These are phyloP conservation scores for Penicillium lagena DNA, from an alignment of 495 filamentous ascomycete species.

Conservation along the genomic window DNA sequence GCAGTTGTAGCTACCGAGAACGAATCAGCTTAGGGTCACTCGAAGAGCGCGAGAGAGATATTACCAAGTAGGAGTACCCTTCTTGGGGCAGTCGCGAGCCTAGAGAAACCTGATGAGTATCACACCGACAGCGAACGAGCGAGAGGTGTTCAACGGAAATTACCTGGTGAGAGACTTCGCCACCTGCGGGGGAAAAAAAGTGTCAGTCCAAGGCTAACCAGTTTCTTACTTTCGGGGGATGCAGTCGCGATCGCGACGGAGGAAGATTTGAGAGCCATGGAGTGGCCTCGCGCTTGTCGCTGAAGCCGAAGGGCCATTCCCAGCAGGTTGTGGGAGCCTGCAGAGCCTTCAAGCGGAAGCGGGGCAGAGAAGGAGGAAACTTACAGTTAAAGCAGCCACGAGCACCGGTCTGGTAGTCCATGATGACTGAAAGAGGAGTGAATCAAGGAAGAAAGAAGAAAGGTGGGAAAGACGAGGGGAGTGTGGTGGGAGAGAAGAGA, in stretches of 20 bases:
- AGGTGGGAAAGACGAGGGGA: constrained; percentile 1
- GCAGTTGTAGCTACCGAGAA: constrained; percentile 62
- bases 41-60: constrained; percentile 1
- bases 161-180: constrained; percentile 70
- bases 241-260: no score
- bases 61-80: constrained; percentile 86
- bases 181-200: constrained; percentile 44
- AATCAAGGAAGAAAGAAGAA: background rate
- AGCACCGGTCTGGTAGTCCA: constrained; percentile 46
- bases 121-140: background rate
- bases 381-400: constrained; percentile 79
- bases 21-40: constrained; percentile 22
- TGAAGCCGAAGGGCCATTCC: no score
- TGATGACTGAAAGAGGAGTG: constrained; percentile 18
- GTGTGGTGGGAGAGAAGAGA: constrained; percentile 4
- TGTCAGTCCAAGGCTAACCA: background rate
- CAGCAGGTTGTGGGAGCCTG: no score
- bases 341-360: background rate
- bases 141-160: constrained; percentile 4
- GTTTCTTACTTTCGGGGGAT: no score
- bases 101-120: constrained; percentile 22
- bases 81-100: constrained; percentile 93
- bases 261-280: no score
- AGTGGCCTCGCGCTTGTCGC: no score
- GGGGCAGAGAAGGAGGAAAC: constrained; percentile 28